A percentile compares a stretch with the other conserved stretches of the same genome.
Conservation (phyloP, 2,329 filamentous ascomycete species). For the Chaetomium olivaceum region DNA sequence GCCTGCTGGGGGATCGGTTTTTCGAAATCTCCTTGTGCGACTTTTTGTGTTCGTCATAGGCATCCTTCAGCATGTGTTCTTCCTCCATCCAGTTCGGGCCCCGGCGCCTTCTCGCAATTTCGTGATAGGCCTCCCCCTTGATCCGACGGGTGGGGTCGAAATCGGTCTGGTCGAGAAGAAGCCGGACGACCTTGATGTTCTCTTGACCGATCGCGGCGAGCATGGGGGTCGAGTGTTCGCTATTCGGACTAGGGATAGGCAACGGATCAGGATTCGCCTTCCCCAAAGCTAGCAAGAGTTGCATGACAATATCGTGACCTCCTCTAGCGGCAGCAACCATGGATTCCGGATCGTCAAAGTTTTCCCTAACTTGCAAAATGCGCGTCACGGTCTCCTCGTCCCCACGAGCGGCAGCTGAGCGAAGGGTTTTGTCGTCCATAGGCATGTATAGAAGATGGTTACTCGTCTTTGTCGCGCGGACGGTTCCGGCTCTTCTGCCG, state of each 20-base stretch:
- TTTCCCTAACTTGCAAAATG: constrained; percentile 61
- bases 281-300: constrained; percentile 71
- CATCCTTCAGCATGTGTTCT: constrained; percentile 73
- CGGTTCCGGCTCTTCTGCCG: constrained; percentile 54
- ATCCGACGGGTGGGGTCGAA: constrained; percentile 83
- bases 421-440: constrained; percentile 61
- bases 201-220: constrained; percentile 88
- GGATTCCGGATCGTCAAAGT: constrained; percentile 74
- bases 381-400: constrained; percentile 63
- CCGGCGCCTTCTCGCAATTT: constrained; percentile 78
- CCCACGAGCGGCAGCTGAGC: constrained; percentile 60
- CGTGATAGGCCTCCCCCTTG: constrained; percentile 79
- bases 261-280: constrained; percentile 67
- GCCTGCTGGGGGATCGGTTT: constrained; percentile 51
- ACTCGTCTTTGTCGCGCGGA: constrained; percentile 63
- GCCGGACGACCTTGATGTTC: constrained; percentile 79
- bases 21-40: constrained; percentile 51
- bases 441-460: constrained; percentile 65
- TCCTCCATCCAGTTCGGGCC: constrained; percentile 92
- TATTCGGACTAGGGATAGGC: constrained; percentile 55
- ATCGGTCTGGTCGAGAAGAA: constrained; percentile 71
- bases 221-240: constrained; percentile 86
- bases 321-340: constrained; percentile 90
- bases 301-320: constrained; percentile 84
- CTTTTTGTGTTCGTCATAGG: constrained; percentile 66